Percentiles rank a stretch among this genome's conserved stretches.
Conservation (phyloP, 768 basidiomycete genomes). For the Mycena vulgaris region DNA sequence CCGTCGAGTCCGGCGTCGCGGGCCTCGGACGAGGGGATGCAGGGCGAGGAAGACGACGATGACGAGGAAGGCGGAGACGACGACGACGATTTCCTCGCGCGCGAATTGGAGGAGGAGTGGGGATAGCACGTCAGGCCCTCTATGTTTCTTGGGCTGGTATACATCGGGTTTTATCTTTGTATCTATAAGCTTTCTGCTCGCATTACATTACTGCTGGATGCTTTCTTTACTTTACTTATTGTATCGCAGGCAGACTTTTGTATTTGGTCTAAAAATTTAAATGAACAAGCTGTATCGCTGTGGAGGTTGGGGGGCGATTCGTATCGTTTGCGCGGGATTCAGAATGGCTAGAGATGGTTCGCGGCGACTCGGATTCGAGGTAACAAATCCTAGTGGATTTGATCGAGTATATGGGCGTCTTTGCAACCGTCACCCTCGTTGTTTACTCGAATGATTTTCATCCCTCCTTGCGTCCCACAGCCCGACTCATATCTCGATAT, state of each 20-base stretch:
- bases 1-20: conserved; percentile 18
- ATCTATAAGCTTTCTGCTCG: conserved; percentile 18
- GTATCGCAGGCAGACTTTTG: conserved; percentile 7
- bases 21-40: conserved; percentile 52
- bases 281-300: not conserved
- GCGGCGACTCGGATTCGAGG: too few species aligned
- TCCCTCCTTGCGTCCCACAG: too few species aligned
- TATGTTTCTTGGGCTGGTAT: conserved; percentile 9
- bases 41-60: conserved; percentile 61
- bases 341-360: too few species aligned
- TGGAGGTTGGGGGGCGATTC: too few species aligned
- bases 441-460: too few species aligned
- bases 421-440: too few species aligned
- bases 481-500: too few species aligned
- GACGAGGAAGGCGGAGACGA: conserved; percentile 68
- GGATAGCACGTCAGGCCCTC: conserved; percentile 61
- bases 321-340: too few species aligned
- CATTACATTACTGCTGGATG: conserved; percentile 24
- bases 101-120: conserved; percentile 84
- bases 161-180: conserved; percentile 3
- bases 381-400: too few species aligned
- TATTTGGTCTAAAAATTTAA: not conserved
- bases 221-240: conserved; percentile 28
- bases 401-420: too few species aligned
- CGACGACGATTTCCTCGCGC: conserved; percentile 87